Base-by-base conservation (phyloP, 2,329 filamentous ascomycete species). In the Lasiodiplodia theobromae region DNA sequence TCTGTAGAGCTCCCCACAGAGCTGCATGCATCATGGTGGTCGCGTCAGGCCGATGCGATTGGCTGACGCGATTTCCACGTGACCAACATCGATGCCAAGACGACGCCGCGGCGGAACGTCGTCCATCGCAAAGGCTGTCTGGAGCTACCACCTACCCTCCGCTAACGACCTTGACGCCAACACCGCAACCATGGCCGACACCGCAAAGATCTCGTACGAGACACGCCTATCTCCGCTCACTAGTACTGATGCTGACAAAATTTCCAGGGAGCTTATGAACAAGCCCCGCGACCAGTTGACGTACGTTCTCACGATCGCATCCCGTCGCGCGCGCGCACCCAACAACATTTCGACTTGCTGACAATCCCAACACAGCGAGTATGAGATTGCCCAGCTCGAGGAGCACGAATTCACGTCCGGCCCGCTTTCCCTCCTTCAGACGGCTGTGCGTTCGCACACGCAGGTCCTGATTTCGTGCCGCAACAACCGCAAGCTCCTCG, bases 381-480 rank as follows among this genome's bases (percentile, higher is more conserved):
- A 95, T 83, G 94, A 97, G 82, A 91, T 97, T 74, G 89, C 91
- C 66, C 90, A 94, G 71, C 86, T 91, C 73, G 91, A 93, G 80
- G 90, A 92, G 77, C 90, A 94, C 80, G 92, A 94, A 81, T 89
- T 94, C 81, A 92, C 89, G 71, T 88, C 90, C 49, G 92, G 92
- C 3, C 92, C 92, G 10, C 87, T 98, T 56, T 97, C 94, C 5
- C 96, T 99, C 77, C 92, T 99, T 70, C 95, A 98, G 84, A 97
- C 96, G 69, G 96, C 96, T 72, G 96, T 97, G 69, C 92, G 94
- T 79, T 92, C 92, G 72, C 95, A 97, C 85, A 92, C 92, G 53
- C 96, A 98, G 83, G 95, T 99, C 71, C 89, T 99, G 72, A 97
- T 99, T 78, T 97, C 93, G 67, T 95, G 95, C 84, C 94, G 96